These are phyloP conservation scores for Rhizopogon vulgaris DNA, from an alignment of 768 basidiomycete species.

Conservation along the genomic window DNA sequence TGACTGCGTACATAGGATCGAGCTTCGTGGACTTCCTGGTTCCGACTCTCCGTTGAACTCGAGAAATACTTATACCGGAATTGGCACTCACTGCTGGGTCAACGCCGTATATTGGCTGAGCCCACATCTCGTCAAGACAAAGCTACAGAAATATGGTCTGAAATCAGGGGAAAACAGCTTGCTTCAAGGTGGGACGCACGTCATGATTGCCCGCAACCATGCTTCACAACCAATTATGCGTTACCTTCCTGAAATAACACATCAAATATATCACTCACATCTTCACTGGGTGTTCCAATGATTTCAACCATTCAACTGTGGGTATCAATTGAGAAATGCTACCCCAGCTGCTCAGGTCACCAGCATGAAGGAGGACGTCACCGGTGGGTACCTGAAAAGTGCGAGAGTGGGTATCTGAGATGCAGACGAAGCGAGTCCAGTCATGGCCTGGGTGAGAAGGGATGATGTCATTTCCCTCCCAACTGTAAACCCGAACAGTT, in stretches of 20 bases:
- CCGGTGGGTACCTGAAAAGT: conserved; percentile 47
- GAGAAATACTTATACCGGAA: neutral
- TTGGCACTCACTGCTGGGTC: conserved; percentile 7
- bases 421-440: conserved; percentile 31
- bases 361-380: conserved; percentile 61
- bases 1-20: conserved; percentile 24
- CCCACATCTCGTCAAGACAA: conserved; percentile 21
- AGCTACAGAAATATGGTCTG: conserved; percentile 7
- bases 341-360: conserved; percentile 56
- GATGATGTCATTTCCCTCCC: conserved; percentile 4
- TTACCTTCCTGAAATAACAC: neutral
- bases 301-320: conserved; percentile 54
- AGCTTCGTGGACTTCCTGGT: conserved; percentile 14
- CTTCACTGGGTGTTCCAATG: conserved; percentile 52
- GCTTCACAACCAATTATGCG: conserved; percentile 23
- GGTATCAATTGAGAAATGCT: conserved; percentile 34
- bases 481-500: neutral
- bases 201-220: conserved; percentile 75
- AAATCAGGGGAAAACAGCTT: neutral
- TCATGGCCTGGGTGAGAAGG: conserved; percentile 26
- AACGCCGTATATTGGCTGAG: conserved; percentile 8
- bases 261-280: conserved; percentile 35
- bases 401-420: conserved; percentile 29
- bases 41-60: conserved; percentile 5
- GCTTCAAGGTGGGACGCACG: conserved; percentile 19